These are phyloP conservation scores for Candida gorgasii DNA, from an alignment of 805 yeast species.

Conservation along the genomic window DNA sequence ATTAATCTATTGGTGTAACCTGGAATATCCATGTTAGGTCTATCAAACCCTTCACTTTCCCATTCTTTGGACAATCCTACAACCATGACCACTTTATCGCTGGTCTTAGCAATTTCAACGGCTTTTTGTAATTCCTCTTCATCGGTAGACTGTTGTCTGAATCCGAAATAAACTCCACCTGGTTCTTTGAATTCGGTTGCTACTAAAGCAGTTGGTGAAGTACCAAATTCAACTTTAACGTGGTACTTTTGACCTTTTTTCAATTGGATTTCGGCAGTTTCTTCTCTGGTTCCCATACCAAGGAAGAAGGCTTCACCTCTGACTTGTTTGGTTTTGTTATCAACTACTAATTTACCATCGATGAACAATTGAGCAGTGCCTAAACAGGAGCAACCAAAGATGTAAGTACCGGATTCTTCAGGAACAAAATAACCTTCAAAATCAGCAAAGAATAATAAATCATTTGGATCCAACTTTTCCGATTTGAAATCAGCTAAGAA, in stretches of 20 bases:
- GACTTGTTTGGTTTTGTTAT: constrained; percentile 54
- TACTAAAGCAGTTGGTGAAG: constrained; percentile 18
- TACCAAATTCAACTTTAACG: constrained; percentile 50
- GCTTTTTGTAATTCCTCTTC: constrained; percentile 28
- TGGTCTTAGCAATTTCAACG: constrained; percentile 25
- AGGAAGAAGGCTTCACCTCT: constrained; percentile 51
- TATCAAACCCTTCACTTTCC: constrained; percentile 37
- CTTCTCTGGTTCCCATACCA: constrained; percentile 57
- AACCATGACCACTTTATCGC: constrained; percentile 30
- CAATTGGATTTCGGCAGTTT: constrained; percentile 35
- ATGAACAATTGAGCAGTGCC: constrained; percentile 60
- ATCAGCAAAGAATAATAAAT: constrained; percentile 41
- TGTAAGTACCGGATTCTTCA: constrained; percentile 48
- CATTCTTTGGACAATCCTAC: constrained; percentile 32
- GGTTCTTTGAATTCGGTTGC: constrained; percentile 22
- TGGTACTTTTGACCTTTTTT: constrained; percentile 48
- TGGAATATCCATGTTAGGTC: constrained; percentile 31
- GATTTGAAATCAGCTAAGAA: constrained; percentile 26
- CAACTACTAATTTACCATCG: constrained; percentile 54
- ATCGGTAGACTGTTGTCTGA: constrained; percentile 22
- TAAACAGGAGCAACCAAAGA: constrained; percentile 50
- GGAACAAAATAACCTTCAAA: constrained; percentile 47
- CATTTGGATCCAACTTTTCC: constrained; percentile 20
- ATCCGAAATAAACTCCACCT: constrained; percentile 27
- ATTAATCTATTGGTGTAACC: constrained; percentile 28